A percentile compares a stretch with the other conserved stretches of the same genome.
These are phyloP conservation scores for Patellaria atrata DNA, from an alignment of 495 filamentous ascomycete species.

Conservation along the genomic window DNA sequence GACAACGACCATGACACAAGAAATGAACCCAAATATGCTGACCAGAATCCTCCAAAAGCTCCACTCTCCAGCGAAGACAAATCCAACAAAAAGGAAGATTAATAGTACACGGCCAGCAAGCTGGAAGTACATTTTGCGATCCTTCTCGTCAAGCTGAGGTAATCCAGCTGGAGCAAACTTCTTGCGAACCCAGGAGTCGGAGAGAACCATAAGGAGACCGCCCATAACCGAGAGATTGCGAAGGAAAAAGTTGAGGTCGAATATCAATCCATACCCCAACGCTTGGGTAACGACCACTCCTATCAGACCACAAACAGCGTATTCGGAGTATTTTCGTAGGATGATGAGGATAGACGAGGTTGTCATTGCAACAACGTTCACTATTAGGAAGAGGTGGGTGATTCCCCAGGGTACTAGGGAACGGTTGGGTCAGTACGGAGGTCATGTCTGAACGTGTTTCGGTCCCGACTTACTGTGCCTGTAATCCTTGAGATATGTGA, in stretches of 20 bases:
- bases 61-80: constrained; percentile 92
- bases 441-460: constrained; percentile 10
- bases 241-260: constrained; percentile 99
- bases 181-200: constrained; percentile 96
- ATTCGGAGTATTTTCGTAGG: constrained; percentile 76
- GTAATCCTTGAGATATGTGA: constrained; percentile 84
- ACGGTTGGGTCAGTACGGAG: not conserved
- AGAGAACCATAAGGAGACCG: constrained; percentile 92
- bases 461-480: constrained; percentile 55
- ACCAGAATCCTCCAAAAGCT: constrained; percentile 71
- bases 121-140: constrained; percentile 99
- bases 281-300: constrained; percentile 91
- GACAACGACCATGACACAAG: constrained; percentile 97
- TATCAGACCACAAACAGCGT: constrained; percentile 79
- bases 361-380: constrained; percentile 83
- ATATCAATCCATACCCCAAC: constrained; percentile 93
- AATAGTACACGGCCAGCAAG: constrained; percentile 89
- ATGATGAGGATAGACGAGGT: constrained; percentile 75
- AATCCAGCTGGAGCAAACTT: constrained; percentile 90
- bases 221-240: constrained; percentile 96
- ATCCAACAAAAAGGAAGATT: constrained; percentile 93
- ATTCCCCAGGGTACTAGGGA: constrained; percentile 68
- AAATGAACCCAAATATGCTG: constrained; percentile 66
- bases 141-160: constrained; percentile 91
- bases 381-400: constrained; percentile 83